phyloP scores from a whole-genome alignment of 2,329 filamentous ascomycete species.

The Teratosphaeria destructans region DNA sequence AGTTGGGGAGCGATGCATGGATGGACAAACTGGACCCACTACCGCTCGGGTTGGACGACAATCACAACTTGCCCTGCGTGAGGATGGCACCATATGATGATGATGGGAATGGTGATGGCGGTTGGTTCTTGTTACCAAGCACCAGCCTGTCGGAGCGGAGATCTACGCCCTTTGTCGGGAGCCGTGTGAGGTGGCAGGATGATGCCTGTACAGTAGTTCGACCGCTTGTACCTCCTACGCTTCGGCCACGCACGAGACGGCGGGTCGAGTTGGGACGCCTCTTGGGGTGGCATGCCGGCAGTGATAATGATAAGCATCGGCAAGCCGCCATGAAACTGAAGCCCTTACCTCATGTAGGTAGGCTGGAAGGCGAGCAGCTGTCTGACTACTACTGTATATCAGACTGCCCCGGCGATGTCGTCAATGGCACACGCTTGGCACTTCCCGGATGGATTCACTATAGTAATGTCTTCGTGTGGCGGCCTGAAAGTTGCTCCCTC shows the following conservation, averaged over 20 bases:
- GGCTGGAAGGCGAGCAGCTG: too few relatives aligned
- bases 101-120: too few relatives aligned
- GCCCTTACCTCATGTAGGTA: too few relatives aligned
- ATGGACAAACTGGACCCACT: too few relatives aligned
- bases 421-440: neutral
- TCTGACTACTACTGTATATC: neutral
- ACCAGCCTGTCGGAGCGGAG: neutral
- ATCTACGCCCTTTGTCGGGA: neutral
- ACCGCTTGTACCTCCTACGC: neutral
- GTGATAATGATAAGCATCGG: neutral
- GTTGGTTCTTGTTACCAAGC: neutral
- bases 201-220: neutral
- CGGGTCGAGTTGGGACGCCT: neutral
- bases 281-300: neutral
- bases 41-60: neutral
- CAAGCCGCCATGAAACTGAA: neutral
- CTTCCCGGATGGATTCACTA: neutral
- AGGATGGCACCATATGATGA: neutral
- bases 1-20: too few relatives aligned
- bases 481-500: neutral
- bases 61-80: neutral
- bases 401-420: neutral
- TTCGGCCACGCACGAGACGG: neutral
- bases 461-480: neutral
- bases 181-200: neutral